Base-by-base conservation (phyloP, 352 stramenopile species). In the Pythium coloratum region DNA sequence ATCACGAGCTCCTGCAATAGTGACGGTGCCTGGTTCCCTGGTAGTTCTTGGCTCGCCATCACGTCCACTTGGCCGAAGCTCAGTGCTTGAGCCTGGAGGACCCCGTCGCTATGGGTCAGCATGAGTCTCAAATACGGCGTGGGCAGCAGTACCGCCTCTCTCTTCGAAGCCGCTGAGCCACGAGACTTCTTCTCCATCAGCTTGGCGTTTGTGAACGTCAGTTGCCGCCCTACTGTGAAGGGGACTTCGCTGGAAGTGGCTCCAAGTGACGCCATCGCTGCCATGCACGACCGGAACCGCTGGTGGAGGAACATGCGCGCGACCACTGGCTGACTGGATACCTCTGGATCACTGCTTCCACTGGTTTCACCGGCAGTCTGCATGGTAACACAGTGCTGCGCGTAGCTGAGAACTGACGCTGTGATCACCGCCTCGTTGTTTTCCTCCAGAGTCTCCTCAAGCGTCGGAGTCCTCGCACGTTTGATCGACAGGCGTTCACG, bases 121-220 rank as follows among this genome's bases (percentile, higher is more conserved):
- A 86, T 42, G 5, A 87, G 60, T 49, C 68, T 76, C 6, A 55
- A 0, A 26, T 62, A 68, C 28, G 62, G 42, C 18, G 62, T 68
- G n/a, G 62, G 62, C 13, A 68, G 30, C 16, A 68, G 51, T 9
- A 36, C 32, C 2, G 42, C 26, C 14, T 26, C 57, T 18, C 8
- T 34, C 50, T 36, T 26, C 6, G 47, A 55, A 33, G 36, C 20
- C 34, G 34, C 16, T 49, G 40, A 24, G 26, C 26, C 72, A 58
- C 7, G 78, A 30, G 16, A 80, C 70, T 61, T 77, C 20, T 76
- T 76, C 64, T 91, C 80, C 62, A 88, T 53, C 3, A 88, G 50
- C 55, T 88, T 91, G 6, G 72, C 77, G 59, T 89, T 86, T 1
- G 79, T 86, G 56, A 91, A 88, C 53, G 69, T 55, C 50, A 91